Evolutionary conservation across 768 basidiomycete genomes (phyloP), one percentile per base, ranked within the genome.

Genomic region (Erythrobasidium yunnanense): DNA sequence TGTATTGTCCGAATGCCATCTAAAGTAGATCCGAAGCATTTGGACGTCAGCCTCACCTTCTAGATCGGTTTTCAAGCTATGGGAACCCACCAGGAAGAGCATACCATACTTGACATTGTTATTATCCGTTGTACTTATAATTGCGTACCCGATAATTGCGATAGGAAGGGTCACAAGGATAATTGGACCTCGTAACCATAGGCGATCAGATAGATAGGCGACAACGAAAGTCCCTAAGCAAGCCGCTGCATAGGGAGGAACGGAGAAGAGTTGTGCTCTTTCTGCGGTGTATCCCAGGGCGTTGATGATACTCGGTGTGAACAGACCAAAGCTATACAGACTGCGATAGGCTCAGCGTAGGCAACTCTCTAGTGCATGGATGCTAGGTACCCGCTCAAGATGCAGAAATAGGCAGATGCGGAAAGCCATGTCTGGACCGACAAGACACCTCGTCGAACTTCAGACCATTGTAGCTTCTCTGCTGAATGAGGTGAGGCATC

Each of bases 371-470:
- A n/a, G n/a, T n/a, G n/a, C n/a, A n/a, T n/a, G n/a, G n/a, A n/a
- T n/a, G n/a, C n/a, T n/a, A n/a, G n/a, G n/a, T n/a, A n/a, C n/a
- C n/a, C 56, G 56, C 34, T 45, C 6, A 58, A 20, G n/a, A 58
- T 34, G 15, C 34, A 58, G 38, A 58, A 58, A 45, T 58, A 58
- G 4, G 34, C 56, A 4, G 56, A 58, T n/a, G 56, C 56, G 29
- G 56, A 58, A 38, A 58, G 56, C 56, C 56, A 58, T 2, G 56
- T 58, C 42, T 58, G 56, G 13, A 58, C 56, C 27, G 56, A 58
- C 32, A 42, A 17, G 32, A 58, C 33, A 25, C 56, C 56, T 23
- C 56, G 56, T 27, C 25, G 42, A 25, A 58, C 38, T 47, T 58
- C 56, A 2, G 56, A 58, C 56, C 56, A 58, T 8, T 46, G 35